These are phyloP conservation scores for Ustilago vetiveriae DNA, from an alignment of 1,284 basidiomycete species.

Conservation along the genomic window DNA sequence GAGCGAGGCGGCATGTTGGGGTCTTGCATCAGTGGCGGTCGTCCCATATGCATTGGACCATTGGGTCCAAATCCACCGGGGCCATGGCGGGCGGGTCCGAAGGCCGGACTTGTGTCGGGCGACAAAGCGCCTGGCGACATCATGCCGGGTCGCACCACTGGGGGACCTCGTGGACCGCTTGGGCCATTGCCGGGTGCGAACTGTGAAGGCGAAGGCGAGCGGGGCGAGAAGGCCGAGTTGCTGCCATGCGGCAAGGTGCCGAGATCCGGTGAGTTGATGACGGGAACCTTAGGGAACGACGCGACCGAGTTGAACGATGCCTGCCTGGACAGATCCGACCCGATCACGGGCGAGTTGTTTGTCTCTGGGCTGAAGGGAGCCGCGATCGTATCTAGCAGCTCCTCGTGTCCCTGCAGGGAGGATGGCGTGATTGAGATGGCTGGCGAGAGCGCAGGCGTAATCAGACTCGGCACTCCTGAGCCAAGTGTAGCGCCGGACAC, in stretches of 20 bases:
- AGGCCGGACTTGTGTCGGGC: slow-evolving; percentile 43
- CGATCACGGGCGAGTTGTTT: slow-evolving; percentile 18
- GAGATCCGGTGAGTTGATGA: slow-evolving; percentile 39
- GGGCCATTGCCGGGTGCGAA: slow-evolving; percentile 29
- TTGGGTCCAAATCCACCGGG: slow-evolving; percentile 21
- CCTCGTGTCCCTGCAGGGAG: slow-evolving; percentile 25
- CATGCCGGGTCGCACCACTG: slow-evolving; percentile 34
- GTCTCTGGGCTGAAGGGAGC: slow-evolving; percentile 9
- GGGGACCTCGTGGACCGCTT: slow-evolving; percentile 12
- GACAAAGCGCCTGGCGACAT: slow-evolving; percentile 38
- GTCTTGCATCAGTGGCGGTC: slow-evolving; percentile 45
- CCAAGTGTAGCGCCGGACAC: slow-evolving; percentile 5
- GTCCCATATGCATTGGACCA: slow-evolving; percentile 25
- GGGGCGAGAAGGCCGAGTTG: slow-evolving; percentile 26
- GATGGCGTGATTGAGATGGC: slow-evolving; percentile 60
- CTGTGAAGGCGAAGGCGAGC: slow-evolving; percentile 39
- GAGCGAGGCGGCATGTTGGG: slow-evolving; percentile 43
- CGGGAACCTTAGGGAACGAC: slow-evolving; percentile 46
- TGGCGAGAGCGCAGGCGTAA: slow-evolving; percentile 45
- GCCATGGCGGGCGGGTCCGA: slow-evolving; percentile 30
- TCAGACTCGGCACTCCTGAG: slow-evolving; percentile 16
- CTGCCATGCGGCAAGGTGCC: slow-evolving; percentile 12
- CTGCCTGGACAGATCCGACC: slow-evolving; percentile 42
- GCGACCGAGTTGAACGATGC: slow-evolving; percentile 57
- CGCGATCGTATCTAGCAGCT: slow-evolving; percentile 1